Percentiles rank a stretch among this genome's conserved stretches.
phyloP scores from a whole-genome alignment of 768 basidiomycete species.

The Boletus patriciae region DNA sequence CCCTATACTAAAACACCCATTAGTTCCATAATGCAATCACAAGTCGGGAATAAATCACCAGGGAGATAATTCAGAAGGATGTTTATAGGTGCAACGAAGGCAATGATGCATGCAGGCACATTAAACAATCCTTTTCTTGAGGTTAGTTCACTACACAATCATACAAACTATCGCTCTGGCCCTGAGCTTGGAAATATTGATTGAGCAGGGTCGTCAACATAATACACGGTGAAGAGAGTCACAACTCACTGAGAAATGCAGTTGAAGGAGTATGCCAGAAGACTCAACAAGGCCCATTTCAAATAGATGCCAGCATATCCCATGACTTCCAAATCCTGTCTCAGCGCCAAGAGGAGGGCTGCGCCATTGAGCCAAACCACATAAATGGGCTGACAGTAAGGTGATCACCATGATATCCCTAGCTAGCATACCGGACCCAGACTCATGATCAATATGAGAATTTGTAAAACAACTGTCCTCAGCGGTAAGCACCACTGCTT shows the following conservation, averaged over 20 bases:
- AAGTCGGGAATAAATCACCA: constrained; percentile 41
- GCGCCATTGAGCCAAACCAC: constrained; percentile 85
- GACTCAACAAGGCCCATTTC: constrained; percentile 64
- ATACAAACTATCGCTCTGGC: constrained; percentile 41
- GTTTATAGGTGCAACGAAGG: constrained; percentile 83
- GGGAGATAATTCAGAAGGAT: constrained; percentile 79
- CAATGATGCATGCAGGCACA: constrained; percentile 81
- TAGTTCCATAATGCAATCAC: constrained; percentile 2
- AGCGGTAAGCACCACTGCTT: not conserved
- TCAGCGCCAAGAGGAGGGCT: constrained; percentile 63
- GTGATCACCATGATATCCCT: not conserved
- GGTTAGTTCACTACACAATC: not conserved
- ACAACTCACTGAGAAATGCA: constrained; percentile 43
- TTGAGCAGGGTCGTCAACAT: constrained; percentile 48
- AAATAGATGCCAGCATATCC: constrained; percentile 72
- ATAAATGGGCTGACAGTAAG: constrained; percentile 46
- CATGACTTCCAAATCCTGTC: constrained; percentile 83
- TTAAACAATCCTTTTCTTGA: constrained; percentile 61
- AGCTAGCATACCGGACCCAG: not conserved
- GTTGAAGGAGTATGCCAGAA: constrained; percentile 71
- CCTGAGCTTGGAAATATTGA: constrained; percentile 73
- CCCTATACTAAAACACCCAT: constrained; percentile 82
- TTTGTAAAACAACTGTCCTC: constrained; percentile 18
- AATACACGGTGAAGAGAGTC: constrained; percentile 35
- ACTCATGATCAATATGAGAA: constrained; percentile 54